A percentile compares a stretch with the other conserved stretches of the same genome.
Evolutionary conservation across 768 basidiomycete species (phyloP).

Genomic region (Trametes gibbosa): DNA sequence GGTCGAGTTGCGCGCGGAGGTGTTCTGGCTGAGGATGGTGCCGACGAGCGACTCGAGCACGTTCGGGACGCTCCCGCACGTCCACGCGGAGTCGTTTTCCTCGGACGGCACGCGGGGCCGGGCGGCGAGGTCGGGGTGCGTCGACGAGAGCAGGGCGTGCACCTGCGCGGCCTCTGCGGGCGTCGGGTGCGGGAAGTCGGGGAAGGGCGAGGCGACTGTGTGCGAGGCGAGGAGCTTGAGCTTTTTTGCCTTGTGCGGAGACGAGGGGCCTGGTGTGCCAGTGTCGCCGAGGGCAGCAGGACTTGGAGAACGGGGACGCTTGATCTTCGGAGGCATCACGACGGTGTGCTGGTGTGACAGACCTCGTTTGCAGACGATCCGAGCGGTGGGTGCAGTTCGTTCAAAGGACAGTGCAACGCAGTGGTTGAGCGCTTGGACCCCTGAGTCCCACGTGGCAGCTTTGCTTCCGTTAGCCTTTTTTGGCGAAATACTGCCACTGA

Average conservation of each 20-base stretch:
- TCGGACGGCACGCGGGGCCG: slow-evolving; percentile 28
- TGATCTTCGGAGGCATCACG: slow-evolving; percentile 18
- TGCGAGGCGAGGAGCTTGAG: slow-evolving; percentile 47
- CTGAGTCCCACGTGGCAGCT: slow-evolving; percentile 7
- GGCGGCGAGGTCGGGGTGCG: slow-evolving; percentile 29
- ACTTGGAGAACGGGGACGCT: slow-evolving; percentile 19
- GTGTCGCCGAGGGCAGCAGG: not conserved
- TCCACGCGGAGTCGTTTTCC: slow-evolving; percentile 39
- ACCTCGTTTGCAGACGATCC: not conserved
- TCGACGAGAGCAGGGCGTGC: slow-evolving; percentile 38
- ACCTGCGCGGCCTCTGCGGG: slow-evolving; percentile 39
- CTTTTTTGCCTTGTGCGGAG: slow-evolving; percentile 40
- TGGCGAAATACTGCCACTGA: not conserved
- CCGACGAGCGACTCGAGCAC: slow-evolving; percentile 58
- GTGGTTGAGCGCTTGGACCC: not conserved
- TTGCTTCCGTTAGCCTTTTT: slow-evolving; percentile 6
- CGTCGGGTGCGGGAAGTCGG: slow-evolving; percentile 44
- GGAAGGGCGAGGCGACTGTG: slow-evolving; percentile 44
- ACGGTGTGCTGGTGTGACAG: not conserved
- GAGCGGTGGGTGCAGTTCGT: not conserved
- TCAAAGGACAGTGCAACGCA: too few species aligned
- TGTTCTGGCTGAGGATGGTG: slow-evolving; percentile 61
- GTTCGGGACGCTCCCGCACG: slow-evolving; percentile 48
- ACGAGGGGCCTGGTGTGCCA: slow-evolving; percentile 3
- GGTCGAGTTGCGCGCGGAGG: slow-evolving; percentile 47